These are phyloP conservation scores for Mortierella sp. DNA, from an alignment of 371 early-diverging fungal species.

Conservation along the genomic window DNA sequence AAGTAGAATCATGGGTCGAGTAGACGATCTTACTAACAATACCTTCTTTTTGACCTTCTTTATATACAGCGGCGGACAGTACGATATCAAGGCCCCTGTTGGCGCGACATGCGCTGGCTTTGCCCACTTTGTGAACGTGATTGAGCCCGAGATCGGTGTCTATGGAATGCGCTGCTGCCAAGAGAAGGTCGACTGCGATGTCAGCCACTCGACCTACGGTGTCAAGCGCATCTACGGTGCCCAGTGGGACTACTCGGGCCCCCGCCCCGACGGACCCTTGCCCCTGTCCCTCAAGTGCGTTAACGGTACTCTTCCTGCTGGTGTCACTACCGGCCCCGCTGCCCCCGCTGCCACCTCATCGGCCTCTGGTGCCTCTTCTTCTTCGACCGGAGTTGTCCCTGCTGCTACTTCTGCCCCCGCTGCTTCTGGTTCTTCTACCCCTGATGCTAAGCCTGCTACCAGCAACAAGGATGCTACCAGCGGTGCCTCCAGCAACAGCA, in stretches of 20 bases:
- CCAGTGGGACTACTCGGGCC: conserved; percentile 38
- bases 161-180: conserved; percentile 66
- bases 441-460: conserved; percentile 11
- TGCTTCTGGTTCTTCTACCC: not conserved
- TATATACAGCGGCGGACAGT: conserved; percentile 8
- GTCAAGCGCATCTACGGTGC: conserved; percentile 47
- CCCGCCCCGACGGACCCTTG: conserved; percentile 44
- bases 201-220: conserved; percentile 46
- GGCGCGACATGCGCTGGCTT: conserved; percentile 60
- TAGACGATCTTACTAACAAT: not conserved
- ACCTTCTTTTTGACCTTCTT: not conserved
- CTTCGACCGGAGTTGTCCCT: conserved; percentile 12
- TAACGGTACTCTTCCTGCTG: conserved; percentile 35
- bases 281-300: conserved; percentile 40
- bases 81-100: conserved; percentile 49
- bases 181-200: conserved; percentile 45
- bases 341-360: not conserved
- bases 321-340: conserved; percentile 15
- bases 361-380: conserved; percentile 8
- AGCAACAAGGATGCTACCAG: conserved; percentile 1
- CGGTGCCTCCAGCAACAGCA: conserved; percentile 24
- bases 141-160: conserved; percentile 62
- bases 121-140: conserved; percentile 62
- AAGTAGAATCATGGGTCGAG: too few relatives aligned
- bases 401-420: conserved; percentile 5